Conservation (phyloP, 1,284 basidiomycete species). For the Cutaneotrichosporon dermatis region DNA sequence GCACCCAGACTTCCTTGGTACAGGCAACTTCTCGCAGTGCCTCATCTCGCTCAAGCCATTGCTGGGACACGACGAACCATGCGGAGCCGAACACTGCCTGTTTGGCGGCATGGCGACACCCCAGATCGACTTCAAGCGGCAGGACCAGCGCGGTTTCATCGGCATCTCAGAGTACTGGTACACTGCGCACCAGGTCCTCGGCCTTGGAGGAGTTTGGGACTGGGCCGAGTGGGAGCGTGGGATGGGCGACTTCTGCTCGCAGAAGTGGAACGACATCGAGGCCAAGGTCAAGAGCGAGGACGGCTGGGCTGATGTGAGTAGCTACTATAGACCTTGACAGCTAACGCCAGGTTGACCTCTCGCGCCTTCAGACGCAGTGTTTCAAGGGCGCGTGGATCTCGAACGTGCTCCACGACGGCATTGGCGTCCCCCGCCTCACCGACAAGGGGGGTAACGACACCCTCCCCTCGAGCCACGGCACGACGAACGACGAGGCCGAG, state of each 20-base stretch:
- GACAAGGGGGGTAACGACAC: constrained; percentile 66
- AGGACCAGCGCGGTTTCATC: constrained; percentile 71
- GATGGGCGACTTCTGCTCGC: constrained; percentile 77
- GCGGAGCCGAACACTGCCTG: constrained; percentile 80
- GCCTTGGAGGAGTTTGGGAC: constrained; percentile 90
- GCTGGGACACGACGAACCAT: constrained; percentile 79
- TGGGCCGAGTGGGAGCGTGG: constrained; percentile 93
- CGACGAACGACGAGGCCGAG: constrained; percentile 59
- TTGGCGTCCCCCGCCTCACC: constrained; percentile 87
- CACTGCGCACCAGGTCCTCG: constrained; percentile 82
- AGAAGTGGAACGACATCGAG: constrained; percentile 73
- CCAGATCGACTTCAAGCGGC: constrained; percentile 80
- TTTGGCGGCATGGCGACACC: constrained; percentile 91
- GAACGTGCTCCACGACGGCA: constrained; percentile 92
- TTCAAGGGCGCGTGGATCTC: constrained; percentile 99
- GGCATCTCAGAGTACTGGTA: constrained; percentile 99
- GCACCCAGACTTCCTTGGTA: constrained; percentile 69
- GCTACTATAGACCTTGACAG: background rate
- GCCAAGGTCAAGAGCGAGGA: constrained; percentile 59
- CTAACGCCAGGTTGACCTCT: constrained; percentile 60
- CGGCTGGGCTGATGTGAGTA: constrained; percentile 56
- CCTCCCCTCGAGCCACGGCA: constrained; percentile 53
- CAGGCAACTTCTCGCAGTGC: constrained; percentile 85
- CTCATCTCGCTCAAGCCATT: constrained; percentile 68
- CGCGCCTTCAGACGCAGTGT: constrained; percentile 91